Evolutionary conservation across 1,139 yeast genomes (phyloP).

Genomic region (Blastobotrys capitulatus): DNA sequence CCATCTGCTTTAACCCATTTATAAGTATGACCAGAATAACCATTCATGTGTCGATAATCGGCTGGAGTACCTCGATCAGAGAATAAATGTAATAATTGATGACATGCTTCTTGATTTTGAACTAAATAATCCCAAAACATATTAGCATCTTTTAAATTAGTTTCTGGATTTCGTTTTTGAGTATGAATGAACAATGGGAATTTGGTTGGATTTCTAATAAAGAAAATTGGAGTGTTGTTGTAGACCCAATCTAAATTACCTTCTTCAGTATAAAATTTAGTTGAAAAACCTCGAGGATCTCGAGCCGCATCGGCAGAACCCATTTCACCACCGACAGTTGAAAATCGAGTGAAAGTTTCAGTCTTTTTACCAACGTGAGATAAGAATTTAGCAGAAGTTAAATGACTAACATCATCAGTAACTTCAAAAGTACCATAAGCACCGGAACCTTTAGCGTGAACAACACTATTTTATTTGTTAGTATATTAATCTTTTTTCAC

Average conservation of each 20-base stretch:
- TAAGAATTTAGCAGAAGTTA: conserved; percentile 65
- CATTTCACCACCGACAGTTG: conserved; percentile 84
- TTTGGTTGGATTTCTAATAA: conserved; percentile 80
- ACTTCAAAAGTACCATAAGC: conserved; percentile 77
- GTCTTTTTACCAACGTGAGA: conserved; percentile 69
- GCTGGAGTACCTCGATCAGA: conserved; percentile 73
- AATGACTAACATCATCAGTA: conserved; percentile 75
- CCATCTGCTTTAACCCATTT: conserved; percentile 64
- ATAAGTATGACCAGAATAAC: conserved; percentile 73
- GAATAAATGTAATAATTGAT: conserved; percentile 59
- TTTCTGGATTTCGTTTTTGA: conserved; percentile 80
- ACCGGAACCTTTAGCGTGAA: conserved; percentile 88
- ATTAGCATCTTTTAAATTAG: conserved; percentile 70
- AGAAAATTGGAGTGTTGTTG: conserved; percentile 86
- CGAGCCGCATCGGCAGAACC: conserved; percentile 85
- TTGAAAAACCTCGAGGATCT: conserved; percentile 86
- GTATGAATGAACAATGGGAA: conserved; percentile 89
- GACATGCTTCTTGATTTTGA: conserved; percentile 57
- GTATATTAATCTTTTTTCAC: conserved; percentile 53
- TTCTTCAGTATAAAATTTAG: conserved; percentile 80
- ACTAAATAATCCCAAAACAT: conserved; percentile 67
- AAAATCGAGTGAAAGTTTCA: conserved; percentile 67
- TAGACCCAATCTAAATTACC: conserved; percentile 86
- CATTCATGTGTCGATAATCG: conserved; percentile 60
- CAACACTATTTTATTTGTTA: conserved; percentile 39